Conservation (phyloP, 192 early-diverging fungal species). For the Backusella luteola region DNA sequence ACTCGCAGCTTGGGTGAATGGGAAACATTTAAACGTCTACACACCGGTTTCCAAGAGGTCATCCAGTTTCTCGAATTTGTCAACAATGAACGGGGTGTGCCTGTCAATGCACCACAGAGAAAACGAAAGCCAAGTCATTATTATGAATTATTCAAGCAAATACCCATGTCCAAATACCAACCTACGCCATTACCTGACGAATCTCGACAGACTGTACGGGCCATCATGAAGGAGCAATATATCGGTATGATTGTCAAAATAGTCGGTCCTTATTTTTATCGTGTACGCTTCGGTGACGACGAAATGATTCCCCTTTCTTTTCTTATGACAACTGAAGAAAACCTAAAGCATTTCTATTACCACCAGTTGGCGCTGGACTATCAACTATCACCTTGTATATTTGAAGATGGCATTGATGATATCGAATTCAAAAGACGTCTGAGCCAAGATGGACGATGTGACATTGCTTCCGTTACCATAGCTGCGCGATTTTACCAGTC, state of each 20-base stretch:
- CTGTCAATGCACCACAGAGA: neutral
- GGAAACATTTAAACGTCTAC: conserved; percentile 15
- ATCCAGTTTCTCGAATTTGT: neutral
- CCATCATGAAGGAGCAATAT: conserved; percentile 12
- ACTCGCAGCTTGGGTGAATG: neutral
- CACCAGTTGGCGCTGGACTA: conserved; percentile 11
- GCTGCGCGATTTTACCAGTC: conserved; percentile 11
- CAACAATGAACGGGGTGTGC: conserved; percentile 21
- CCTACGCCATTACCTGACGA: neutral
- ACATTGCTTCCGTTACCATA: conserved; percentile 9
- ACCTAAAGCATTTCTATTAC: conserved; percentile 14
- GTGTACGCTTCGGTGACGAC: conserved; percentile 8
- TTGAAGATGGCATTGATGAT: conserved; percentile 19
- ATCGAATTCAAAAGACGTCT: conserved; percentile 5
- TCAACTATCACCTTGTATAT: conserved; percentile 14
- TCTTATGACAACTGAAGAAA: conserved; percentile 8
- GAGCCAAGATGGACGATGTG: conserved; percentile 1
- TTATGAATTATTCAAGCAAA: neutral
- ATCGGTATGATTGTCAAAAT: neutral
- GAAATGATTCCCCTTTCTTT: conserved; percentile 16
- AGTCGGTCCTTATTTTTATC: neutral
- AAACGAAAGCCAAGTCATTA: neutral
- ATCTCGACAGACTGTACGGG: neutral
- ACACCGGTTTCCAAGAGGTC: conserved; percentile 2
- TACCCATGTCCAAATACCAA: neutral